phyloP scores from a whole-genome alignment of 108 stramenopile genomes.

The Aurantiochytrium sp. region DNA sequence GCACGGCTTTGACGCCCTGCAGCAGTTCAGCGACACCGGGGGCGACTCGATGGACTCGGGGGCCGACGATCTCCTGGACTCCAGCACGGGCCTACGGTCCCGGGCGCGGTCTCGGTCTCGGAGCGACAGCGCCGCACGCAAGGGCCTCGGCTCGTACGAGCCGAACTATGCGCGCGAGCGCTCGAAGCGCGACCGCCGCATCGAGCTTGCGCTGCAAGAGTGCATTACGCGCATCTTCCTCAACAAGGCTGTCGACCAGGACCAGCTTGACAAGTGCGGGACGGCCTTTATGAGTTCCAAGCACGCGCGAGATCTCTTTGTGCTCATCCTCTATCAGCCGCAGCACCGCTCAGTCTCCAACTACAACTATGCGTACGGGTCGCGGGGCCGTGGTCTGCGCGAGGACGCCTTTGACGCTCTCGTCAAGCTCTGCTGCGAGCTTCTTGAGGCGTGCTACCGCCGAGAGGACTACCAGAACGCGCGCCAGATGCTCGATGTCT shows the following conservation, averaged over 20 bases:
- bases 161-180: neutral
- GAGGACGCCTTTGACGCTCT: neutral
- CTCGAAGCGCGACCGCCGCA: neutral
- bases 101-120: neutral
- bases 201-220: neutral
- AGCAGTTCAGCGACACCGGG: neutral
- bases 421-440: constrained; percentile 2
- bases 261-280: neutral
- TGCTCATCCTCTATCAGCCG: constrained; percentile 20
- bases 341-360: neutral
- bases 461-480: neutral
- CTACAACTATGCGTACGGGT: neutral
- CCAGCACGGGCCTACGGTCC: neutral
- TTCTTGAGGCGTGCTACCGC: neutral
- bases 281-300: neutral
- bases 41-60: neutral
- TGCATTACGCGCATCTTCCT: neutral
- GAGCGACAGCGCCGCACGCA: neutral
- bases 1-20: neutral
- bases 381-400: neutral
- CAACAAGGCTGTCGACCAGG: neutral
- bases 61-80: neutral
- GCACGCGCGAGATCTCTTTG: neutral
- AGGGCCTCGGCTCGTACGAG: neutral
- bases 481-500: constrained; percentile 14